Evolutionary conservation across 2,329 filamentous ascomycete genomes (phyloP).

Genomic region (Stachybotrys elegans): DNA sequence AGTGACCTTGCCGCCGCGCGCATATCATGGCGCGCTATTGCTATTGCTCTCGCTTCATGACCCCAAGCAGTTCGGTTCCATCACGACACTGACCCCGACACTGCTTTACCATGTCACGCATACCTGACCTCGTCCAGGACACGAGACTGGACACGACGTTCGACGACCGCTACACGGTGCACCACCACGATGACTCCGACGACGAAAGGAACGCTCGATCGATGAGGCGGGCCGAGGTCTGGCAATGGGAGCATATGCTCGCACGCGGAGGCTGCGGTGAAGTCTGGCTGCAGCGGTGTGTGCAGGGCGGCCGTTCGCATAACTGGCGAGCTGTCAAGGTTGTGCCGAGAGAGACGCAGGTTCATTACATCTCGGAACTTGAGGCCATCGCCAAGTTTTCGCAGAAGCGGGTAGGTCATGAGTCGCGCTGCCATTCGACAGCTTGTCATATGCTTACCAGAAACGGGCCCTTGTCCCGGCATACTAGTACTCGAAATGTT

Average conservation of each 20-base stretch:
- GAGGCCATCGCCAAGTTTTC: conserved; percentile 17
- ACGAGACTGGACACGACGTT: neutral
- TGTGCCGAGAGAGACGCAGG: conserved; percentile 7
- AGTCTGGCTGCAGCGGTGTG: conserved; percentile 9
- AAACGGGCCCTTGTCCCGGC: too few species aligned
- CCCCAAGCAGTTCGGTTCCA: too few species aligned
- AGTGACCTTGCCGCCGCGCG: too few species aligned
- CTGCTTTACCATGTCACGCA: neutral
- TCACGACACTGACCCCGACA: too few species aligned
- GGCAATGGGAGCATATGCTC: neutral
- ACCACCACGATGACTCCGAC: neutral
- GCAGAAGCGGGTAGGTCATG: conserved; percentile 13
- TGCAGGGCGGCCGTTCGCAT: too few species aligned
- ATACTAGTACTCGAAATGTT: conserved; percentile 16
- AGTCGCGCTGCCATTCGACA: too few species aligned
- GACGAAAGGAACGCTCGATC: neutral
- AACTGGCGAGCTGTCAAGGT: conserved; percentile 13
- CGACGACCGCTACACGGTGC: neutral
- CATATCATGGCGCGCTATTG: too few species aligned
- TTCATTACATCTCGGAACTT: conserved; percentile 12
- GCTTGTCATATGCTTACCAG: too few species aligned
- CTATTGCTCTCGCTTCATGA: too few species aligned
- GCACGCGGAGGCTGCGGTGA: neutral
- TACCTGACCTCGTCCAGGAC: neutral
- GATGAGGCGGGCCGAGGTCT: neutral